Evolutionary conservation across 2,329 filamentous ascomycete genomes (phyloP).

Genomic region (Ustulina deusta): DNA sequence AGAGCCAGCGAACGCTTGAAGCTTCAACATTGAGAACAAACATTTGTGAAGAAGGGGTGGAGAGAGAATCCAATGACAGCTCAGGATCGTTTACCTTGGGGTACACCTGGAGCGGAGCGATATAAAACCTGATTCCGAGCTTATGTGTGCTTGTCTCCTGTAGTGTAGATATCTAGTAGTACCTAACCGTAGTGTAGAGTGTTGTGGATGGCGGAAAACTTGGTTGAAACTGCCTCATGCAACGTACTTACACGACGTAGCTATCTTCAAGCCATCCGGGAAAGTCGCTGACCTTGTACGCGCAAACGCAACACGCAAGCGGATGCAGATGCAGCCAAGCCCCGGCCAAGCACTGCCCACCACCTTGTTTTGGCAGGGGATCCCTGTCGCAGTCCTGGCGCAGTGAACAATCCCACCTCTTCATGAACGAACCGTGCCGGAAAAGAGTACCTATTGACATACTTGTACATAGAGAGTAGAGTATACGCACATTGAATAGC

Average conservation of each 20-base stretch:
- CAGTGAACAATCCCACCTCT: slow-evolving; percentile 23
- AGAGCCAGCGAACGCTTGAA: not conserved
- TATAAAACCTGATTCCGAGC: slow-evolving; percentile 27
- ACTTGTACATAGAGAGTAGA: no score
- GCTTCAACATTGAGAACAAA: not conserved
- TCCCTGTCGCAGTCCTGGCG: slow-evolving; percentile 16
- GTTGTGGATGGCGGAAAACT: slow-evolving; percentile 10
- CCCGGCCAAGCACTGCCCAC: slow-evolving; percentile 28
- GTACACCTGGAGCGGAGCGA: not conserved
- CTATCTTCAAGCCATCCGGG: slow-evolving; percentile 24
- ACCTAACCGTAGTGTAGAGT: not conserved
- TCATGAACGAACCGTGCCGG: slow-evolving; percentile 12
- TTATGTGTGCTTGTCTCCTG: not conserved
- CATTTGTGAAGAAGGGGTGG: not conserved
- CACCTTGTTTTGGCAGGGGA: slow-evolving; percentile 15
- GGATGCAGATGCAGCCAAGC: slow-evolving; percentile 39
- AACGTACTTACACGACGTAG: not conserved
- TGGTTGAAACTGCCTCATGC: slow-evolving; percentile 1
- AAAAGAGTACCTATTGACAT: slow-evolving; percentile 11
- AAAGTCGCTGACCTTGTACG: slow-evolving; percentile 14
- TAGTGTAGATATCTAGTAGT: no score
- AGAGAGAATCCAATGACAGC: not conserved
- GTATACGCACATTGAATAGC: no score
- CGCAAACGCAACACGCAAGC: slow-evolving; percentile 30
- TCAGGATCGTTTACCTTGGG: slow-evolving; percentile 4